Evolutionary conservation across 192 early-diverging fungal species (phyloP).

Genomic region (Gryganskiella cystojenkinii): DNA sequence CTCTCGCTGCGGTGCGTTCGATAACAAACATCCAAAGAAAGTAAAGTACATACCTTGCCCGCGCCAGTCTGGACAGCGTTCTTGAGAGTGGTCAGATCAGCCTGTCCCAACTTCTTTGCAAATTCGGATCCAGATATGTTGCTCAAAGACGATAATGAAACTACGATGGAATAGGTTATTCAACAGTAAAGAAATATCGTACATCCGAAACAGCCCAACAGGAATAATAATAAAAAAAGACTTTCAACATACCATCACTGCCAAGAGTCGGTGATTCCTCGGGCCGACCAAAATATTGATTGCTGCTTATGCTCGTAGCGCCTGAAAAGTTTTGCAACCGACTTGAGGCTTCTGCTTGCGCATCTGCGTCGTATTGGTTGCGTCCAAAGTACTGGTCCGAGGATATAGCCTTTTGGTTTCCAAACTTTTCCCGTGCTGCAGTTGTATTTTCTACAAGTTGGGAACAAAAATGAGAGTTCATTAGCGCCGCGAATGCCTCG

Average conservation of each 20-base stretch:
- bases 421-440: slow-evolving; percentile 81
- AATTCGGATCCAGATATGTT: slow-evolving; percentile 44
- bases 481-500: not conserved
- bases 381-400: slow-evolving; percentile 94
- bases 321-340: slow-evolving; percentile 74
- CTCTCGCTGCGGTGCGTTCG: too few relatives aligned
- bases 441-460: slow-evolving; percentile 41
- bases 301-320: slow-evolving; percentile 82
- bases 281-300: slow-evolving; percentile 86
- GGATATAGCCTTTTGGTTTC: slow-evolving; percentile 87
- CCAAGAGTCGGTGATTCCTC: slow-evolving; percentile 58
- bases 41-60: slow-evolving; percentile 22
- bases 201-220: not conserved
- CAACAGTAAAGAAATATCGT: not conserved
- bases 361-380: slow-evolving; percentile 69
- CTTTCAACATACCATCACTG: slow-evolving; percentile 20
- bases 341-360: slow-evolving; percentile 61
- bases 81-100: slow-evolving; percentile 41
- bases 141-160: slow-evolving; percentile 31
- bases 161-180: not conserved
- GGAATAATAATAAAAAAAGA: not conserved
- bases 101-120: slow-evolving; percentile 40
- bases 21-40: not conserved
- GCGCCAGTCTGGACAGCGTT: slow-evolving; percentile 48
- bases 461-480: not conserved